These are phyloP conservation scores for Vachellia collinsii DNA, from an alignment of 306 rosid species.

Conservation along the genomic window DNA sequence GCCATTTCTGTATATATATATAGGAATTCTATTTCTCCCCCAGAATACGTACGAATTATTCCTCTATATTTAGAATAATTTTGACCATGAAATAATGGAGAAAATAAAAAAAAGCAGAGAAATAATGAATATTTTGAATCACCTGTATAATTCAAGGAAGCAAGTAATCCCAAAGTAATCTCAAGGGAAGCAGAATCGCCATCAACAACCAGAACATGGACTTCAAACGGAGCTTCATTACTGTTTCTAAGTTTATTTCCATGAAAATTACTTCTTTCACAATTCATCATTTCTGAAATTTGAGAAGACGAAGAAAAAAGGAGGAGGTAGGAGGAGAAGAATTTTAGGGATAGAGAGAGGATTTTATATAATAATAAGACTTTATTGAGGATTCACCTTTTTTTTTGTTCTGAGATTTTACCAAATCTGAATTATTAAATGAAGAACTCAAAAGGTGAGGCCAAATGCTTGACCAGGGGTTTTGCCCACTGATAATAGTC, in stretches of 20 bases:
- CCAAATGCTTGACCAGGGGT: neutral
- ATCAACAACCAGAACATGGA: slow-evolving; percentile 34
- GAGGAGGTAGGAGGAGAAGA: neutral
- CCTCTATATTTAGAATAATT: neutral
- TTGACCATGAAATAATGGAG: neutral
- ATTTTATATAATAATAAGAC: neutral
- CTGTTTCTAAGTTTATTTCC: neutral
- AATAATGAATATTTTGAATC: neutral
- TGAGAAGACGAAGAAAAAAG: neutral
- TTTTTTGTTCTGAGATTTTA: too few species aligned
- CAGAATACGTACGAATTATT: neutral
- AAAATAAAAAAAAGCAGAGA: neutral
- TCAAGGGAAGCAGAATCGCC: slow-evolving; percentile 28
- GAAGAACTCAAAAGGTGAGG: neutral
- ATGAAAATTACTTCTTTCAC: neutral
- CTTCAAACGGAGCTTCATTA: slow-evolving; percentile 22
- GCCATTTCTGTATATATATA: too few species aligned
- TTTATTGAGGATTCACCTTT: neutral
- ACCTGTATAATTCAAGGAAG: slow-evolving; percentile 38
- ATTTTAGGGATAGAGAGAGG: neutral
- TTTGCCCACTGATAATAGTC: neutral
- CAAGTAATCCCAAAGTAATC: slow-evolving; percentile 22
- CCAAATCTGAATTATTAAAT: neutral
- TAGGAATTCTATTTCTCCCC: neutral
- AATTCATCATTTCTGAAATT: neutral